Base-by-base conservation (phyloP, 75 land plant species). In the Sequoia sempervirens region DNA sequence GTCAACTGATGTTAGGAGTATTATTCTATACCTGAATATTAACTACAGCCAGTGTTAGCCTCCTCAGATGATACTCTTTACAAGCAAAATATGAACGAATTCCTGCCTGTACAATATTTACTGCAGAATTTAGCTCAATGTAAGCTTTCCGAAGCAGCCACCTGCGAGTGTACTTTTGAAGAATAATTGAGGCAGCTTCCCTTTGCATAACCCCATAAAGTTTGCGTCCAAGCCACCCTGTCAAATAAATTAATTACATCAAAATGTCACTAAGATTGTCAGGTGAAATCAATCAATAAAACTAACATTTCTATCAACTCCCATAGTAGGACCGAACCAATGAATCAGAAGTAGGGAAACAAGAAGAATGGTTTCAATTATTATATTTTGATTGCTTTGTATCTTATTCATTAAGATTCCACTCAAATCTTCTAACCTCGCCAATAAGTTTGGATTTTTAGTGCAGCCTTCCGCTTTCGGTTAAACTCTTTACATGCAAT, bases 201-300 rank as follows among this genome's bases (percentile, higher is more conserved):
- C 91, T 84, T 68, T 91, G 89, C 66, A 84, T 90, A 28, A 74
- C 84, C 61, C 73, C 87, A 86, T 87, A 98, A n/a, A 85, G 80
- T 78, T 85, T 87, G 53, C 99, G 88, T 40, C 93, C 95, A 87
- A 93, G 87, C 70, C 89, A 86, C 12, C 99, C 99, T 98, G 86
- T 80, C 79, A 20, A 70, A n/a, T 26, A 26, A 78, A 40, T 78
- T 43, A 78, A 78, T 78, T 43, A 17, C 80, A 45, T 11, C n/a
- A 43, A 70, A 78, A 78, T 0, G 12, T 23, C 2, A 23, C 45
- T 1, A 45, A 78, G 4, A 20, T 37, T 75, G 23, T 38, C 38
- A 78, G 80, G 9, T 78, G 50, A 41, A 43, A 78, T 78, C 45
- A 78, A n/a, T 43, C 15, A 11, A 78, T 9, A 12, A 78, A 20